Conservation (phyloP, 176 grass and related monocot species). For the Oryza meridionalis region DNA sequence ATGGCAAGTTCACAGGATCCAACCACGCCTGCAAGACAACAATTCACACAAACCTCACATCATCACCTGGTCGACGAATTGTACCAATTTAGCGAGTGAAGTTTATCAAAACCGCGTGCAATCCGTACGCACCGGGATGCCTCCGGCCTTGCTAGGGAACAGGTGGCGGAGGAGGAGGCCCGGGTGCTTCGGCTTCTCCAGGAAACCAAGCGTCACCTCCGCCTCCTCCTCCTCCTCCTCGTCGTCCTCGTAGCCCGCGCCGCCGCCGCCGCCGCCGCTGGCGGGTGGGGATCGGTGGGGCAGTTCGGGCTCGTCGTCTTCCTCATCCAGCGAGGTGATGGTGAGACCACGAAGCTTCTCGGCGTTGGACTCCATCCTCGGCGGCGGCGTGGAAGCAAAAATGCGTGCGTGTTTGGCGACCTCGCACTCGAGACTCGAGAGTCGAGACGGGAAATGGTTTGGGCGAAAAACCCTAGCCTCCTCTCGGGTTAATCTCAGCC, state of each 20-base stretch:
- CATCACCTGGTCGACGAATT: neutral
- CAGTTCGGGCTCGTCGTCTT: constrained; percentile 36
- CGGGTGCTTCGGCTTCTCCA: constrained; percentile 60
- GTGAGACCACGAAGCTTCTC: constrained; percentile 41
- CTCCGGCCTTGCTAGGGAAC: constrained; percentile 90
- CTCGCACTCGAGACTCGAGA: too few species aligned
- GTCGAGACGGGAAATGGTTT: neutral
- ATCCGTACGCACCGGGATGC: constrained; percentile 46
- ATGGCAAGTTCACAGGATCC: constrained; percentile 73
- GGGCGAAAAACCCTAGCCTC: constrained; percentile 45
- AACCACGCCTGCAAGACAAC: constrained; percentile 61
- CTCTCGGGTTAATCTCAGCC: constrained; percentile 6
- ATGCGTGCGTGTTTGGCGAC: neutral
- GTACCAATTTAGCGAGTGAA: neutral
- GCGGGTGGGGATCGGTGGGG: neutral
- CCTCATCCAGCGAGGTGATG: constrained; percentile 55
- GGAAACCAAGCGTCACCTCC: constrained; percentile 62
- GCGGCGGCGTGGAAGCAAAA: constrained; percentile 21
- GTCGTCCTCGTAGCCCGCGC: constrained; percentile 41
- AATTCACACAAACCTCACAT: constrained; percentile 10
- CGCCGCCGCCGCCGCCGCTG: neutral
- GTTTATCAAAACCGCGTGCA: neutral
- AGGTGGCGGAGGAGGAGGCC: constrained; percentile 68
- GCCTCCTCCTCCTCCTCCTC: constrained; percentile 53
- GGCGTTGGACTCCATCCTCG: constrained; percentile 41